phyloP scores from a whole-genome alignment of 1,139 yeast species.

The Geotrichum siamense region DNA sequence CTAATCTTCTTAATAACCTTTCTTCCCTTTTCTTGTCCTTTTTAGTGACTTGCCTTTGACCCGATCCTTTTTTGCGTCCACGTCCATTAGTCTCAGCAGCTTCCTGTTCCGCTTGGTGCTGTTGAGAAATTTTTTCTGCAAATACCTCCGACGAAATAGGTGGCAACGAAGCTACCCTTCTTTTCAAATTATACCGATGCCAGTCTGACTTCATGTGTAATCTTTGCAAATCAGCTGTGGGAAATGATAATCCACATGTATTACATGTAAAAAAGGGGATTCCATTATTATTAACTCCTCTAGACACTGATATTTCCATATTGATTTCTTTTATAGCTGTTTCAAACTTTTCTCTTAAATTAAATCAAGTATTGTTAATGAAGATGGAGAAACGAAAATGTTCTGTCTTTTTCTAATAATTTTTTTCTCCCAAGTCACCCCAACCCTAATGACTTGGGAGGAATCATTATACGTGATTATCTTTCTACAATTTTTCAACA shows the following conservation, averaged over 20 bases:
- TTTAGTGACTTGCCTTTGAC: constrained; percentile 34
- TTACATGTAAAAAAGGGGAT: constrained; percentile 57
- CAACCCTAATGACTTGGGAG: no score
- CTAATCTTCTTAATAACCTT: constrained; percentile 25
- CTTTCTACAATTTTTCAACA: neutral
- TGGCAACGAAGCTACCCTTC: constrained; percentile 80
- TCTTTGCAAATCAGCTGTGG: constrained; percentile 73
- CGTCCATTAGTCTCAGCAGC: constrained; percentile 43
- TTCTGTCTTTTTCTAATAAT: no score
- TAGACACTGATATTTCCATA: constrained; percentile 18
- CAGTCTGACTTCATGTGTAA: constrained; percentile 93
- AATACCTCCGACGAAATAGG: constrained; percentile 74
- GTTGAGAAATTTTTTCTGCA: constrained; percentile 61
- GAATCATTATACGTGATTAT: no score
- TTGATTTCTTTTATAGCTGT: no score
- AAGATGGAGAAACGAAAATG: no score
- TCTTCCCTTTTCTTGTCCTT: constrained; percentile 36
- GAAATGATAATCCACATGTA: constrained; percentile 75
- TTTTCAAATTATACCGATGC: constrained; percentile 88
- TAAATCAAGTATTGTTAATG: no score
- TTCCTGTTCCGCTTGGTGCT: constrained; percentile 31
- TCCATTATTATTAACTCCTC: constrained; percentile 19
- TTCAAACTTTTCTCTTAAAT: no score
- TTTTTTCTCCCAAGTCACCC: no score
- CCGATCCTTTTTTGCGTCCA: constrained; percentile 25